These are phyloP conservation scores for Castanea sativa DNA, from an alignment of 306 rosid genomes.

Conservation along the genomic window DNA sequence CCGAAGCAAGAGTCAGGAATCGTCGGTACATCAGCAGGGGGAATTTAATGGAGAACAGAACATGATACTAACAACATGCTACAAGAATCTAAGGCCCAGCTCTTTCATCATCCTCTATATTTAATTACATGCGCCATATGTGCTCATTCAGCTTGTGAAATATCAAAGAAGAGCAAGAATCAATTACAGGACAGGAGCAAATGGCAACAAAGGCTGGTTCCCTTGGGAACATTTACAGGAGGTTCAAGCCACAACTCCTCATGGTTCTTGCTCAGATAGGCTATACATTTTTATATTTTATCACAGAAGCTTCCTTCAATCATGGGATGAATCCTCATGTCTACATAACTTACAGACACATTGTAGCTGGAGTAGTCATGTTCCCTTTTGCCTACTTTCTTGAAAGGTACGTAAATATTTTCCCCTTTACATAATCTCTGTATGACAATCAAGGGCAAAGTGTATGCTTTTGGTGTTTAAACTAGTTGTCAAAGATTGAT, in stretches of 20 bases:
- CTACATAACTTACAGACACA: slow-evolving; percentile 71
- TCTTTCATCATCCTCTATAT: slow-evolving; percentile 24
- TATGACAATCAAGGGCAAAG: no score
- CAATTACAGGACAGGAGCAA: background rate
- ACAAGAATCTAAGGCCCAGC: slow-evolving; percentile 29
- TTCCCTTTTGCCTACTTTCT: slow-evolving; percentile 78
- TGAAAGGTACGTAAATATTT: slow-evolving; percentile 49
- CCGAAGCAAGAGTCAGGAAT: slow-evolving; percentile 1
- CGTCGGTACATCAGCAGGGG: background rate
- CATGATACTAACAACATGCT: slow-evolving; percentile 29
- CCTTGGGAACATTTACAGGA: slow-evolving; percentile 20
- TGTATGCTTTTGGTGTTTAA: no score
- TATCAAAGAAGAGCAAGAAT: background rate
- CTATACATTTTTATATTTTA: slow-evolving; percentile 56
- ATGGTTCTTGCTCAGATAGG: slow-evolving; percentile 53
- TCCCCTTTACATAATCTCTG: no score
- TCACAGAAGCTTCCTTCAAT: slow-evolving; percentile 78
- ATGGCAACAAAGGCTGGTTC: slow-evolving; percentile 25
- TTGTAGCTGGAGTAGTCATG: slow-evolving; percentile 44
- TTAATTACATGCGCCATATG: slow-evolving; percentile 4
- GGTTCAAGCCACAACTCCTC: slow-evolving; percentile 68
- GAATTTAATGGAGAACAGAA: slow-evolving; percentile 36
- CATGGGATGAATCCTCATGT: slow-evolving; percentile 92
- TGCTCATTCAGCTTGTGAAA: slow-evolving; percentile 23
- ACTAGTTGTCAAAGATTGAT: no score